A percentile compares a stretch with the other conserved stretches of the same genome.
These are phyloP conservation scores for Nasturtium officinale DNA, from an alignment of 345 rosid species.

Conservation along the genomic window DNA sequence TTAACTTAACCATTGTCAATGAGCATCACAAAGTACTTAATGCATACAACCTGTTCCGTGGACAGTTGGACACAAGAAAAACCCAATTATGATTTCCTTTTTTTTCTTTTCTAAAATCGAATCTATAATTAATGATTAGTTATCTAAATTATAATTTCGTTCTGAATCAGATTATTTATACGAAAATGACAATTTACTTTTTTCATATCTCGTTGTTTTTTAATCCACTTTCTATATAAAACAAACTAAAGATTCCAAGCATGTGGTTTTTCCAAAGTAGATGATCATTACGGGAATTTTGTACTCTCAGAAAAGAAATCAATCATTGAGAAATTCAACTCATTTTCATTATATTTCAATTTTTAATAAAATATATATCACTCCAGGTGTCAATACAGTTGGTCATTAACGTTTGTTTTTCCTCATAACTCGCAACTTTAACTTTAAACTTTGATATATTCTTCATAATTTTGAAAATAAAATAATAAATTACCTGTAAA, in stretches of 20 bases:
- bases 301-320: background rate
- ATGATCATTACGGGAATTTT: background rate
- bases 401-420: conserved; percentile 11
- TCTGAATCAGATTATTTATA: no score
- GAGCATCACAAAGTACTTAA: background rate
- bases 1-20: background rate
- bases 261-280: background rate
- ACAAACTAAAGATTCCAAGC: conserved; percentile 16
- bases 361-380: background rate
- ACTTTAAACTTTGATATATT: background rate
- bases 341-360: background rate
- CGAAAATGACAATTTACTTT: background rate
- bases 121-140: background rate
- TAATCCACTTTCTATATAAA: background rate
- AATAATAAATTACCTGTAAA: conserved; percentile 50
- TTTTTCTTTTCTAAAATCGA: background rate
- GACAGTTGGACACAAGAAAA: conserved; percentile 16
- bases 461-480: background rate
- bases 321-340: background rate
- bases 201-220: background rate
- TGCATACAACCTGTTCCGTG: background rate
- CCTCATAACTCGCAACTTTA: background rate
- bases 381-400: conserved; percentile 25
- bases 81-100: background rate
- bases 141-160: no score